Evolutionary conservation across 169 alveolate species (phyloP), one percentile per base, ranked within the genome.

Genomic region (Theileria orientalis): DNA sequence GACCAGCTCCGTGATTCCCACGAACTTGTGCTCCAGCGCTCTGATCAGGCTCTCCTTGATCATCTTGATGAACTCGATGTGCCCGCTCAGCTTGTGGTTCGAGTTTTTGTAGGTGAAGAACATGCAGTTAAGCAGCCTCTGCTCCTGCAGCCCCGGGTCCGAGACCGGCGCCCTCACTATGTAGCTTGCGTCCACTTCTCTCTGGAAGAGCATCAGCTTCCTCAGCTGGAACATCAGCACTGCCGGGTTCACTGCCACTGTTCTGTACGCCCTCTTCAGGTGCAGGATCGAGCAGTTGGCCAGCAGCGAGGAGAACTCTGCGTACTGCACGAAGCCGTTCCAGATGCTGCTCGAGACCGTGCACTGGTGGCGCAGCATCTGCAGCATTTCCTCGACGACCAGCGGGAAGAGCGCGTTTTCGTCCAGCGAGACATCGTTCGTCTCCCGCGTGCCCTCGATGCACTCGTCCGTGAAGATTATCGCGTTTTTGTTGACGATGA

Each of bases 161-260:
- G 35, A 41, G 14, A 57, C 37, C 0, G 79, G 76, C 9, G 69
- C n/a, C 42, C 74, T 69, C 37, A 78, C 54, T 30, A 69, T 62
- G 35, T 69, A 49, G n/a, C 78, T 63, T 0, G 76, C 46, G 32
- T 78, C 86, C 0, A 70, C 30, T 78, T 78, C 86, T 9, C 86
- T 73, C 44, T 78, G 86, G 2, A 78, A 52, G 35, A 78, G 57
- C 33, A 73, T 64, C 63, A 78, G 5, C 64, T 69, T 78, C 23
- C 74, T 73, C 41, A 59, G 62, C 29, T 73, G 19, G 0, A 82
- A 75, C 86, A 78, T 78, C 27, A 78, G 69, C 37, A 32, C 29
- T 41, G 68, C 69, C 2, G 59, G 37, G 29, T 69, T 21, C 21
- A 46, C 23, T 52, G 9, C 16, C 29, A 44, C 23, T 23, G 25